Base-by-base conservation (phyloP, 805 yeast genomes). In the Nakazawaea ernobii region DNA sequence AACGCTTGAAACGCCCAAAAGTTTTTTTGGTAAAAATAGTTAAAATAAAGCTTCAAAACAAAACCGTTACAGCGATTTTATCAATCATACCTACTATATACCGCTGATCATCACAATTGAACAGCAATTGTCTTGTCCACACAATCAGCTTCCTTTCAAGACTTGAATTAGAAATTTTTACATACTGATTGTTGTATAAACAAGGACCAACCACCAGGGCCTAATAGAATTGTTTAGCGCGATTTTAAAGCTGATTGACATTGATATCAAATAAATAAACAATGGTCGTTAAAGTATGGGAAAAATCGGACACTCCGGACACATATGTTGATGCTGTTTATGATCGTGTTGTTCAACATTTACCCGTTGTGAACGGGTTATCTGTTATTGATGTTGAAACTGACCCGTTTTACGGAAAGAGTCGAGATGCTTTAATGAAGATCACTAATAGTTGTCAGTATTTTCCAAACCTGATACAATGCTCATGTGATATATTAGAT, bases 331-430 rank as follows among this genome's bases (percentile, higher is more conserved):
- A 62, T 1, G 64, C 69, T 15, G 57, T 73, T 27, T 65, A 62
- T 44, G 45, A 56, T 38, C 60, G 69, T 50, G 54, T 72, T 5
- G 67, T 62, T 44, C 33, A 53, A 1, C 29, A 63, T 5, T 55
- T 73, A 17, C 77, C 77, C 0, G 54, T 61, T 15, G 62, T 65
- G 46, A 62, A 71, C 2, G 69, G 68, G 2, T 52, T 59, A 20
- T 53, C 66, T 2, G 45, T 67, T 20, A 52, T 63, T 3, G 73
- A 70, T 45, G 60, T 70, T 10, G 69, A 69, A 43, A 60, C 60
- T 11, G 69, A 70, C 43, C 61, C 61, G 2, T 53, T 58, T 32
- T 72, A 62, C 52, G 52, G 60, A n/a, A 62, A 60, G 41, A 55
- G 66, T 9, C 61, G 67, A 48, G 55, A 52, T 24, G 61, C 70